Conservation (phyloP, 176 grass and related monocot genomes). For the Aegilops speltoides region DNA sequence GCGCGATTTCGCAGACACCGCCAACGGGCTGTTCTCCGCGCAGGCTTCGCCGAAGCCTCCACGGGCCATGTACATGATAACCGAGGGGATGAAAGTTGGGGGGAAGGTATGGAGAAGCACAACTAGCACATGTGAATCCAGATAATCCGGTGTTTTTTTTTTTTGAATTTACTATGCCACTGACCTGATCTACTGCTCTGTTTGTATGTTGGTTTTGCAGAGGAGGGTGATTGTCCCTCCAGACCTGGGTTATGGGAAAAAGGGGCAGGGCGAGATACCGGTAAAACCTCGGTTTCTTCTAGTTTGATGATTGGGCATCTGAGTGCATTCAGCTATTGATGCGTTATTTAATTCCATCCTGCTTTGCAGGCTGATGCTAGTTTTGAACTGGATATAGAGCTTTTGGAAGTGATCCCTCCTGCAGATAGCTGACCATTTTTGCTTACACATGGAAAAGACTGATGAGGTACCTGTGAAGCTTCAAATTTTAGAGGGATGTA, state of each 20-base stretch:
- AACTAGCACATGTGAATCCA: not conserved
- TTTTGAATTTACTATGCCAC: not conserved
- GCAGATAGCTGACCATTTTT: conserved; percentile 37
- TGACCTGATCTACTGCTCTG: not conserved
- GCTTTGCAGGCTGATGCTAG: conserved; percentile 59
- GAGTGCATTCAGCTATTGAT: not conserved
- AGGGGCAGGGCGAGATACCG: conserved; percentile 77
- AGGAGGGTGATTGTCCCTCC: conserved; percentile 82
- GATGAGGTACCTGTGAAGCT: conserved; percentile 22
- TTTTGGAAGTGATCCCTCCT: conserved; percentile 60
- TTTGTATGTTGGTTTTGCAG: conserved; percentile 36
- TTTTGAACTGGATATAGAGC: conserved; percentile 86
- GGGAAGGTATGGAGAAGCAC: conserved; percentile 57
- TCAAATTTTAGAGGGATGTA: conserved; percentile 19
- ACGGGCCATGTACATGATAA: conserved; percentile 63
- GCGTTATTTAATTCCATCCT: not conserved
- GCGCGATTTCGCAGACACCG: conserved; percentile 79
- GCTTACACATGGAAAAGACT: not conserved
- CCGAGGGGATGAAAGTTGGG: conserved; percentile 96
- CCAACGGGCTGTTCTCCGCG: conserved; percentile 81
- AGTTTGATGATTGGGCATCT: not conserved
- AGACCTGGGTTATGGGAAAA: conserved; percentile 77
- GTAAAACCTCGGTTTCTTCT: conserved; percentile 31
- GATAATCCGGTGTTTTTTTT: not conserved
- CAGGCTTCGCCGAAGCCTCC: conserved; percentile 92